These are phyloP conservation scores for Wallacemonas collosoma DNA, from an alignment of 208 protist species.

Conservation along the genomic window DNA sequence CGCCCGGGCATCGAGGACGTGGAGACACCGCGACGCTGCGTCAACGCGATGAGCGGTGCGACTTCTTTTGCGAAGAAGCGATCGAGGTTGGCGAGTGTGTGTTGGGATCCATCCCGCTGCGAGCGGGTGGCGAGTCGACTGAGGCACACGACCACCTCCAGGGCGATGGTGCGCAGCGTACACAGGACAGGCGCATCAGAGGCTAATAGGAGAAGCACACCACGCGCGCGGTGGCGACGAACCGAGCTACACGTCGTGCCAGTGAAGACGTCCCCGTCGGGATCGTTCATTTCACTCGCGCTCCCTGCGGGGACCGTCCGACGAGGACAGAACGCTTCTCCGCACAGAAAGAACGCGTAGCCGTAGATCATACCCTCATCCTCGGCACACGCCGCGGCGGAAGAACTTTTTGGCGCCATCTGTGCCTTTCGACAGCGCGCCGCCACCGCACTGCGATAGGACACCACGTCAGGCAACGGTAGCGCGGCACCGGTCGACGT, in stretches of 20 bases:
- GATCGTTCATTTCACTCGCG: constrained; percentile 15
- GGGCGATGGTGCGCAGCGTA: constrained; percentile 49
- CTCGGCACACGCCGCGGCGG: not conserved
- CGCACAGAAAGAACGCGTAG: constrained; percentile 22
- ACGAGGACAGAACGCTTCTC: constrained; percentile 8
- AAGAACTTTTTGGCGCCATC: not conserved
- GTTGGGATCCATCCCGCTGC: constrained; percentile 8
- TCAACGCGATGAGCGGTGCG: constrained; percentile 33
- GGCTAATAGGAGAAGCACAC: constrained; percentile 47
- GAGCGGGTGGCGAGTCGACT: constrained; percentile 23
- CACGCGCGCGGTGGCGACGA: constrained; percentile 15
- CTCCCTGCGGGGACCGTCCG: too few species aligned
- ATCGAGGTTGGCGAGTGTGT: not conserved
- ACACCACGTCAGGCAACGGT: constrained; percentile 33
- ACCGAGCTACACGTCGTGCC: not conserved
- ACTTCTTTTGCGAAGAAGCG: constrained; percentile 28
- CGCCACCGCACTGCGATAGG: constrained; percentile 21
- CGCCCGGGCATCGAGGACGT: constrained; percentile 31
- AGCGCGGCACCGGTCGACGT: not conserved
- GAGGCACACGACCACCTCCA: constrained; percentile 41
- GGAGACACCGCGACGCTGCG: constrained; percentile 17
- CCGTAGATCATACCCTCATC: constrained; percentile 25
- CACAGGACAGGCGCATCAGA: constrained; percentile 52
- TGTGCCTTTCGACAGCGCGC: not conserved
- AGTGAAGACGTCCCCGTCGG: constrained; percentile 9